phyloP scores from a whole-genome alignment of 2,329 filamentous ascomycete genomes.

The Colletotrichum liriopes region DNA sequence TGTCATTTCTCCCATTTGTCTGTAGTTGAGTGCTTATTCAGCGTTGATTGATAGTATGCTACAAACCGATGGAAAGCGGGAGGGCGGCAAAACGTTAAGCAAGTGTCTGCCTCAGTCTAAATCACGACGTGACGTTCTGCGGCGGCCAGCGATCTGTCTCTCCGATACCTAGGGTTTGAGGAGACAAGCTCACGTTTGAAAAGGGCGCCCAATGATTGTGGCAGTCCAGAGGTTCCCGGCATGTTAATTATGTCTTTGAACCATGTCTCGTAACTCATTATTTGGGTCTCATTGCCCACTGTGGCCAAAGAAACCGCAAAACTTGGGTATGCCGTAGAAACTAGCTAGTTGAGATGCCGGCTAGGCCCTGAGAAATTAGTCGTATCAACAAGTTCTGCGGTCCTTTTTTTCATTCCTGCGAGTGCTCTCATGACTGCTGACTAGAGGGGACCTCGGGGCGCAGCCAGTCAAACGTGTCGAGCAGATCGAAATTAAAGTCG shows the following conservation, averaged over 20 bases:
- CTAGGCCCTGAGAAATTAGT: background rate
- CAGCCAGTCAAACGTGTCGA: constrained; percentile 67
- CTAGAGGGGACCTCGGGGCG: constrained; percentile 44
- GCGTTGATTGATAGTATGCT: background rate
- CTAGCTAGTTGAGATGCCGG: background rate
- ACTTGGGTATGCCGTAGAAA: no score
- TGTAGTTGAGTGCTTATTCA: background rate
- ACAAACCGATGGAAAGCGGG: background rate
- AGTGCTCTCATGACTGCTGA: constrained; percentile 26
- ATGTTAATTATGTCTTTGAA: background rate
- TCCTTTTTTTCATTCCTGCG: background rate
- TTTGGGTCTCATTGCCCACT: background rate
- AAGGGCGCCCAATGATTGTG: no score
- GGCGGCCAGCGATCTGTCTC: background rate
- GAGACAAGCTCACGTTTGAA: no score
- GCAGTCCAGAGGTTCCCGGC: no score
- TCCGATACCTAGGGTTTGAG: no score
- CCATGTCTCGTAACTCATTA: background rate
- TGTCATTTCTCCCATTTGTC: background rate
- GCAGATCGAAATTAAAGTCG: constrained; percentile 63
- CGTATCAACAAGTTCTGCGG: background rate
- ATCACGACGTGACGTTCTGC: background rate
- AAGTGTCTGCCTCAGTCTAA: background rate
- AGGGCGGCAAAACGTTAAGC: background rate
- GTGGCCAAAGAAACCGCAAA: background rate